These are phyloP conservation scores for Anisodus acutangulus DNA, from an alignment of 257 asterid species.

Conservation along the genomic window DNA sequence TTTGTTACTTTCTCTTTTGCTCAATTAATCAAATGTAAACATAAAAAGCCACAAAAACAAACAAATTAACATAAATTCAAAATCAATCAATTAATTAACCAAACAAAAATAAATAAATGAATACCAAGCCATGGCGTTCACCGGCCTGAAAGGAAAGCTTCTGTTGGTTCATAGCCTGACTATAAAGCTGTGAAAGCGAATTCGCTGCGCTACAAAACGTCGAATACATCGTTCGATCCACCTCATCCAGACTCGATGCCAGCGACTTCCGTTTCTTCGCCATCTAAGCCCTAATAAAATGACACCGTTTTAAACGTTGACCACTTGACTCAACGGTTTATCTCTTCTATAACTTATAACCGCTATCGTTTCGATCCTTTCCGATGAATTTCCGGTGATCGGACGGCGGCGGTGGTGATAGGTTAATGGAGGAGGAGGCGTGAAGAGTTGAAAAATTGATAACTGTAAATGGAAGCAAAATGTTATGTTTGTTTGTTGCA, in stretches of 20 bases:
- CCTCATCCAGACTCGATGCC: slow-evolving; percentile 37
- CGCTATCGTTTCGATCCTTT: background rate
- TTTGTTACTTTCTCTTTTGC: background rate
- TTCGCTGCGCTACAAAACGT: slow-evolving; percentile 36
- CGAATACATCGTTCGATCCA: slow-evolving; percentile 36
- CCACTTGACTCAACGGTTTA: background rate
- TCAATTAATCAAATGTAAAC: too few species aligned
- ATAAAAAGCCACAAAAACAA: too few species aligned
- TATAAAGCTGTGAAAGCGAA: slow-evolving; percentile 37
- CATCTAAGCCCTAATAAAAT: slow-evolving; percentile 9
- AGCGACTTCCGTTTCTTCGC: slow-evolving; percentile 36
- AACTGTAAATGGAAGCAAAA: slow-evolving; percentile 23
- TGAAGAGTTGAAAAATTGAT: slow-evolving; percentile 19
- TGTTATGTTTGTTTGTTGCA: background rate
- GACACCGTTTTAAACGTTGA: background rate
- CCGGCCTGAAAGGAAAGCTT: slow-evolving; percentile 38
- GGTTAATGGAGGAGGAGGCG: background rate
- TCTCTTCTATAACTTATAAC: background rate
- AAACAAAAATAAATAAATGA: too few species aligned
- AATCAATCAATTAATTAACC: too few species aligned
- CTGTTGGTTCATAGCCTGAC: slow-evolving; percentile 37
- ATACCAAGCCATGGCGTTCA: slow-evolving; percentile 38
- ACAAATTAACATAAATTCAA: too few species aligned
- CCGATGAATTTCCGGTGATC: slow-evolving; percentile 2
- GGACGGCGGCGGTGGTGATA: background rate